Percentiles rank a stretch among this genome's conserved stretches.
Evolutionary conservation across 768 basidiomycete species (phyloP).

Genomic region (Amanita molliuscula): DNA sequence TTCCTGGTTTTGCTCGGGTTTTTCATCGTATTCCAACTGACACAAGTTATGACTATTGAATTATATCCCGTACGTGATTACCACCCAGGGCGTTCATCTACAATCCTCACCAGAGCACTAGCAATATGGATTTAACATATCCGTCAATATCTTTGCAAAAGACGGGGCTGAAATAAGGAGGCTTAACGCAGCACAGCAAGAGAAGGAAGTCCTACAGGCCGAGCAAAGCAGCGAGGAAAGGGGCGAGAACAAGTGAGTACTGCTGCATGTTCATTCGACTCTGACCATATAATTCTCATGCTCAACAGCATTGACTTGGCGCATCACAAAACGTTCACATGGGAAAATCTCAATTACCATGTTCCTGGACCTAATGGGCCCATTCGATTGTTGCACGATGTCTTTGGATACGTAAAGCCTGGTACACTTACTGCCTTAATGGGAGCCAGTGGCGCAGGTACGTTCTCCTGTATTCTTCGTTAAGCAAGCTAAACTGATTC

Average conservation of each 20-base stretch:
- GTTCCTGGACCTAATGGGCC: slow-evolving; percentile 59
- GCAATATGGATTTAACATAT: slow-evolving; percentile 41
- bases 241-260: slow-evolving; percentile 9
- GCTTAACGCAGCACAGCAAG: slow-evolving; percentile 40
- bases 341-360: slow-evolving; percentile 70
- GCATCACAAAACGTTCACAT: slow-evolving; percentile 63
- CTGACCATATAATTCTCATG: not conserved
- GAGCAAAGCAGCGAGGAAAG: slow-evolving; percentile 18
- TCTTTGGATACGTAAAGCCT: slow-evolving; percentile 75
- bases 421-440: slow-evolving; percentile 85
- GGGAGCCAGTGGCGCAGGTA: slow-evolving; percentile 75
- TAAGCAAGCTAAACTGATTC: not conserved
- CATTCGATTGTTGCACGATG: slow-evolving; percentile 57
- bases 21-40: slow-evolving; percentile 56
- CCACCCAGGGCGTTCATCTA: not conserved
- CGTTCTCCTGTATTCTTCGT: slow-evolving; percentile 11
- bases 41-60: slow-evolving; percentile 60
- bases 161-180: slow-evolving; percentile 45
- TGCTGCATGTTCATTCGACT: not conserved
- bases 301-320: slow-evolving; percentile 10
- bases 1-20: slow-evolving; percentile 65
- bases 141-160: slow-evolving; percentile 49
- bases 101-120: slow-evolving; percentile 12
- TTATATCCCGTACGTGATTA: slow-evolving; percentile 42
- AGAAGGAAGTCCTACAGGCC: slow-evolving; percentile 35